phyloP scores from a whole-genome alignment of 129 eudicot genomes.

The Oenanthe sinensis region DNA sequence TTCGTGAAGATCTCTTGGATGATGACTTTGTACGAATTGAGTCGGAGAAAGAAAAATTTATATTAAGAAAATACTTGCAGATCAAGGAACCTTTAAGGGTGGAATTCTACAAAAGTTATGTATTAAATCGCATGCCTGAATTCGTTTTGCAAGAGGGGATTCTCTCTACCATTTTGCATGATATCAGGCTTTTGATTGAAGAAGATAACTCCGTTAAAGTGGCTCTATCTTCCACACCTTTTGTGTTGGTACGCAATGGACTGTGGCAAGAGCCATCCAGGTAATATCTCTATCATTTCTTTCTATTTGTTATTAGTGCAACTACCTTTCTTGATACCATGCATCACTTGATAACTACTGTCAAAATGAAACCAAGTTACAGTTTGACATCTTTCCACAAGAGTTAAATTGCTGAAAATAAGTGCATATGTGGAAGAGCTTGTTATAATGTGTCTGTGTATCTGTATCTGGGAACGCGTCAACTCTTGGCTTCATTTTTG shows the following conservation, averaged over 20 bases:
- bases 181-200: constrained; percentile 55
- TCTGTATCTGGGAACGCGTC: not conserved
- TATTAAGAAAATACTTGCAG: constrained; percentile 49
- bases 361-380: not conserved
- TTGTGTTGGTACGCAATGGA: constrained; percentile 67
- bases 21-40: constrained; percentile 83
- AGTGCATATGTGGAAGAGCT: not conserved
- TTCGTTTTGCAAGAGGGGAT: constrained; percentile 45
- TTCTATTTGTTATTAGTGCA: not conserved
- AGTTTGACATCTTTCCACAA: too few relatives aligned
- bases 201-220: constrained; percentile 63
- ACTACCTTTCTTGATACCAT: not conserved
- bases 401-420: not conserved
- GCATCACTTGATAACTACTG: not conserved
- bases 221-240: constrained; percentile 58
- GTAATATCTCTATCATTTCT: constrained; percentile 26
- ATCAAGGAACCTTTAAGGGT: constrained; percentile 64
- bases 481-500: too few relatives aligned
- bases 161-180: constrained; percentile 55
- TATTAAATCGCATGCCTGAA: constrained; percentile 66
- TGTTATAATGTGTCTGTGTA: not conserved
- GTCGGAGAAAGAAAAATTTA: constrained; percentile 73
- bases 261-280: constrained; percentile 78
- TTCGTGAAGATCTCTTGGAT: constrained; percentile 63
- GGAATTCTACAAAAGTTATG: constrained; percentile 69